Base-by-base conservation (phyloP, 1,284 basidiomycete species). In the Cryptococcus wingfieldii region DNA sequence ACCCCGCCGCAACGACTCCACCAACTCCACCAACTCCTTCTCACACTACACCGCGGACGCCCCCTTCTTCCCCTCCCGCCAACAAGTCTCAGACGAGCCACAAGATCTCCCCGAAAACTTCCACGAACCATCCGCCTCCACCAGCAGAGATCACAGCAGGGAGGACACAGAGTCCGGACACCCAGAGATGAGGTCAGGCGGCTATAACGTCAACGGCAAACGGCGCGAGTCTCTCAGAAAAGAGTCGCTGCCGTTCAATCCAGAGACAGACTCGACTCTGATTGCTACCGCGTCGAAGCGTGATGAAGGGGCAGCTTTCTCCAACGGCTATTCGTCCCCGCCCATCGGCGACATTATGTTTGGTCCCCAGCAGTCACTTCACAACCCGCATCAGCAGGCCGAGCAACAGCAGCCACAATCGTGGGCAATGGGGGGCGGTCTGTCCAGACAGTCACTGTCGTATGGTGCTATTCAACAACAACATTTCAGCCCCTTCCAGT, bases 211-310 rank as follows among this genome's bases (percentile, higher is more conserved):
- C 34, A 39, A 50, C 25, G 37, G 38, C 50, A 16, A 52, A 53
- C 23, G 38, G 19, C 44, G 46, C 50, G 49, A 48, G 12, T 55
- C 55, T 18, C 34, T 56, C 19, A 51, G 71, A 25, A 63, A 73
- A 51, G 70, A 75, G 38, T 69, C 68, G n/a, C 55, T 73, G 13
- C 70, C 71, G 5, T 73, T 71, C 53, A 63, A 70, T 50, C 69
- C 68, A 4, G 60, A 60, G 18, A 50, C 54, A 23, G 66, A 65
- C 27, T 70, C 67, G 45, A 75, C 73, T 0, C 50, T 75, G 28
- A 71, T 73, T 34, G 66, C 69, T 3, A 69, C 70, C 13, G 68
- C 48, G 1, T 34, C 34, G 19, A 39, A 47, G 45, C 45, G 45
- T 10, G 27, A 27, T 31, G 25, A 34, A 28, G 18, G 46, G n/a